phyloP scores from a whole-genome alignment of 2,329 filamentous ascomycete species.

The Xylariaceae sp. region DNA sequence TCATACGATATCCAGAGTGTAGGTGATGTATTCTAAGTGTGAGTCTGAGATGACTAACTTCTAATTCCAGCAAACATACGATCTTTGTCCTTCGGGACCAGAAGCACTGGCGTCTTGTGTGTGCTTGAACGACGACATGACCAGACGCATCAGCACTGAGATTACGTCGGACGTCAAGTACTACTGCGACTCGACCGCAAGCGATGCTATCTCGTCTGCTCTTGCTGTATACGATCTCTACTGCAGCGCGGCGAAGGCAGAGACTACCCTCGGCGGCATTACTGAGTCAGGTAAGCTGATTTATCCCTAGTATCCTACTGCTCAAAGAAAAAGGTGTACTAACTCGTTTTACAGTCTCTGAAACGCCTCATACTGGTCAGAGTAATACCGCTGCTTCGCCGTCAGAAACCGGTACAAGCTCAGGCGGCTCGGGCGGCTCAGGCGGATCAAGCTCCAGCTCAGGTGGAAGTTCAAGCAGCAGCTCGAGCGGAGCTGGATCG shows the following conservation, averaged over 20 bases:
- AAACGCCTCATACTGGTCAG: slow-evolving; percentile 22
- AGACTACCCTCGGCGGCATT: slow-evolving; percentile 40
- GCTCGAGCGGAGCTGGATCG: slow-evolving; percentile 36
- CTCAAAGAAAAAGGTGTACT: slow-evolving; percentile 11
- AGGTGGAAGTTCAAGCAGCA: slow-evolving; percentile 1
- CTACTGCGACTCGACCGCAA: slow-evolving; percentile 43
- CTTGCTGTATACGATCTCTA: slow-evolving; percentile 45
- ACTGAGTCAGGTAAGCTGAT: slow-evolving; percentile 35
- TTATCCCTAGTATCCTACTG: background rate
- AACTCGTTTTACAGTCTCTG: slow-evolving; percentile 19
- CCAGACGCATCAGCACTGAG: slow-evolving; percentile 38
- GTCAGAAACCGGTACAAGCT: slow-evolving; percentile 8
- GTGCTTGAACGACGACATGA: slow-evolving; percentile 50
- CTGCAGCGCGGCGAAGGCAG: slow-evolving; percentile 47
- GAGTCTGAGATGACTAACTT: slow-evolving; percentile 4
- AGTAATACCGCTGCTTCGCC: slow-evolving; percentile 8
- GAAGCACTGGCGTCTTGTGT: slow-evolving; percentile 51
- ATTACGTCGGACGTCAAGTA: slow-evolving; percentile 45
- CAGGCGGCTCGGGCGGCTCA: slow-evolving; percentile 12
- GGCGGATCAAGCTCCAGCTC: background rate
- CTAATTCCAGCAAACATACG: slow-evolving; percentile 33
- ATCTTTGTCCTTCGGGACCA: slow-evolving; percentile 45
- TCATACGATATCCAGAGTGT: slow-evolving; percentile 42
- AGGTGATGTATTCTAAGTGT: slow-evolving; percentile 14
- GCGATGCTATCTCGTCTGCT: slow-evolving; percentile 46